Base-by-base conservation (phyloP, 148 eudicot genomes). In the Rhododendron mucronatum region DNA sequence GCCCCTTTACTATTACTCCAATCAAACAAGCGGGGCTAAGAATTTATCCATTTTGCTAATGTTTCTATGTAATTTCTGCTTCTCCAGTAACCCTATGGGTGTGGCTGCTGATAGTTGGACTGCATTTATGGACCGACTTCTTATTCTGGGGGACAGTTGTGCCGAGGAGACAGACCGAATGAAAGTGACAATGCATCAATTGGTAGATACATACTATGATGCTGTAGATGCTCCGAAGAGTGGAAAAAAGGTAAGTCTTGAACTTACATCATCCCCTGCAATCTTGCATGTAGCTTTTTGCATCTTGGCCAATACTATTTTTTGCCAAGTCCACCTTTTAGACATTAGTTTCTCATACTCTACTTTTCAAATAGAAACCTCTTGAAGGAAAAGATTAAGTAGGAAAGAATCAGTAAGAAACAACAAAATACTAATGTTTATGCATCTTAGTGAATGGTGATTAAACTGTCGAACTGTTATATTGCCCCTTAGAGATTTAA, bases 191-290 rank as follows among this genome's bases (percentile, higher is more conserved):
- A 92, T 96, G 79, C 77, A 83, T 21, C 26, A 85, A 75, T 82
- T 96, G 80, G 80, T 94, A 28, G 93, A 96, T 75, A 53, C 88
- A 45, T 96, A 96, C 78, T 96, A 96, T 88, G 98, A 96, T 87
- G 98, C 98, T 53, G 71, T 96, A 65, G 98, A 96, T 88, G 98
- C 98, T 44, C 95, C 98, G 1, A 96, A 96, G 88, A 93, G 93
- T 85, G 98, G 94, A 28, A 89, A 90, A 78, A 91, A 86, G 95
- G 98, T 91, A 37, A 88, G 89, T 92, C 84, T 87, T 63, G 74
- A 26, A 16, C 44, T 39, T 39, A 39, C 45, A 41, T 39, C 11
- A 5, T 33, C 76, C 3, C 8, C 76, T 41, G 7, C 45, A 41
- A 71, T 14, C 39, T 71, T 69, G 35, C 41, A 33, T 71, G 41